These are phyloP conservation scores for Colletotrichum spaethianum DNA, from an alignment of 2,329 filamentous ascomycete genomes.

Conservation along the genomic window DNA sequence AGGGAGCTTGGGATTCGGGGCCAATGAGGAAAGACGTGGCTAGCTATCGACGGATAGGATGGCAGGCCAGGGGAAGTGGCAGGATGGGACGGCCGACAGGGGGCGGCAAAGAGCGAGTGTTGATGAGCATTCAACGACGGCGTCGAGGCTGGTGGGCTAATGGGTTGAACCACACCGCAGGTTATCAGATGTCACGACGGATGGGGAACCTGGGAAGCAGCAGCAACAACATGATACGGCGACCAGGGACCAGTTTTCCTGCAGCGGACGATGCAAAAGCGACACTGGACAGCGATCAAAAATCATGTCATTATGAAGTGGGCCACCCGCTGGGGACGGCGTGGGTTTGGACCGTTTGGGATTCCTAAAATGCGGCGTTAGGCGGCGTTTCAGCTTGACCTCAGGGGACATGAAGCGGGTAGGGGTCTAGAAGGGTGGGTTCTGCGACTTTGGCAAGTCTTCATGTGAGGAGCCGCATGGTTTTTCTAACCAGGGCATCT, in stretches of 20 bases:
- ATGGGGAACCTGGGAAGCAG: slow-evolving; percentile 9
- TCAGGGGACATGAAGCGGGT: slow-evolving; percentile 19
- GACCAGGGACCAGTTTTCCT: slow-evolving; percentile 1
- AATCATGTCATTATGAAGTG: not conserved
- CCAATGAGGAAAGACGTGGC: not conserved
- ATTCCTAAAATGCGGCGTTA: slow-evolving; percentile 47
- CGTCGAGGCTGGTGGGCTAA: not conserved
- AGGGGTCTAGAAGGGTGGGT: not conserved
- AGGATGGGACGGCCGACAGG: slow-evolving; percentile 18
- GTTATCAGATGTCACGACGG: not conserved
- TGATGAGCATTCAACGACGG: slow-evolving; percentile 3
- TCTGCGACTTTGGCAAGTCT: slow-evolving; percentile 29
- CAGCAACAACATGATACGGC: slow-evolving; percentile 1
- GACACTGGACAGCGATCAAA: not conserved
- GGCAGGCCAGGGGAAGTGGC: slow-evolving; percentile 9
- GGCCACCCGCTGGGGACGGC: not conserved
- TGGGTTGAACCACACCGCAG: not conserved
- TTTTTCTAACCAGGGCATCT: slow-evolving; percentile 18
- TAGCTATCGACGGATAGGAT: slow-evolving; percentile 9
- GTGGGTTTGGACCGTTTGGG: slow-evolving; percentile 48
- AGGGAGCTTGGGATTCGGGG: not conserved
- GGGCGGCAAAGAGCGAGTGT: slow-evolving; percentile 1
- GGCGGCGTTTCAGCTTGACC: slow-evolving; percentile 54
- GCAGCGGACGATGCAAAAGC: not conserved
- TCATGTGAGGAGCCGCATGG: slow-evolving; percentile 20